A percentile compares a stretch with the other conserved stretches of the same genome.
Evolutionary conservation across 2,329 filamentous ascomycete genomes (phyloP).

Genomic region (Periconia macrospinosa): DNA sequence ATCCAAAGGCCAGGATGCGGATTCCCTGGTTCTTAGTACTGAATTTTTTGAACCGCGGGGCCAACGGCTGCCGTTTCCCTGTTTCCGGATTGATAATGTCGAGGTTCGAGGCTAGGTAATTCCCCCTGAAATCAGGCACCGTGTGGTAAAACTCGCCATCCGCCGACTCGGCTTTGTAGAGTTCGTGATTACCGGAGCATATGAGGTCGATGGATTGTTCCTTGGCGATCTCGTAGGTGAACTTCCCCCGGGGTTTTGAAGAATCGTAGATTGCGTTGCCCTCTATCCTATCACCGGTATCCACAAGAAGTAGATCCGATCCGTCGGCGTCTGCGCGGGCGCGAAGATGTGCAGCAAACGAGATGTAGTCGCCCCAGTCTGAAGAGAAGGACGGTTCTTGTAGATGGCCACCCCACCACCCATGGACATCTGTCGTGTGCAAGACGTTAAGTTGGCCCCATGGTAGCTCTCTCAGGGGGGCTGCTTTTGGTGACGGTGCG

Average conservation of each 20-base stretch:
- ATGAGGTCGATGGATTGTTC: slow-evolving; percentile 83
- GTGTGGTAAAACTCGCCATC: slow-evolving; percentile 77
- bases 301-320: slow-evolving; percentile 85
- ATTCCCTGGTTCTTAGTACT: slow-evolving; percentile 87
- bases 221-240: slow-evolving; percentile 83
- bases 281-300: slow-evolving; percentile 91
- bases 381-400: slow-evolving; percentile 92
- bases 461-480: slow-evolving; percentile 78
- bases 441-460: slow-evolving; percentile 74
- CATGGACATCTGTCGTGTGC: slow-evolving; percentile 71
- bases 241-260: slow-evolving; percentile 83
- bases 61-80: slow-evolving; percentile 72
- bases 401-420: slow-evolving; percentile 92
- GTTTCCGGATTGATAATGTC: slow-evolving; percentile 79
- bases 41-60: slow-evolving; percentile 83
- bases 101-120: slow-evolving; percentile 88
- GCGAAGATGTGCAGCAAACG: slow-evolving; percentile 82
- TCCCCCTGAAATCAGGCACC: slow-evolving; percentile 77
- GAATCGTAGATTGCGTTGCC: slow-evolving; percentile 94
- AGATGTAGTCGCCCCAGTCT: slow-evolving; percentile 98
- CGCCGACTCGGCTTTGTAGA: slow-evolving; percentile 80
- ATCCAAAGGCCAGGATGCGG: slow-evolving; percentile 84
- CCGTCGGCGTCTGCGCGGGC: slow-evolving; percentile 76
- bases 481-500: slow-evolving; percentile 74
- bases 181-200: slow-evolving; percentile 90